These are phyloP conservation scores for Daedalea quercina DNA, from an alignment of 768 basidiomycete genomes.

Conservation along the genomic window DNA sequence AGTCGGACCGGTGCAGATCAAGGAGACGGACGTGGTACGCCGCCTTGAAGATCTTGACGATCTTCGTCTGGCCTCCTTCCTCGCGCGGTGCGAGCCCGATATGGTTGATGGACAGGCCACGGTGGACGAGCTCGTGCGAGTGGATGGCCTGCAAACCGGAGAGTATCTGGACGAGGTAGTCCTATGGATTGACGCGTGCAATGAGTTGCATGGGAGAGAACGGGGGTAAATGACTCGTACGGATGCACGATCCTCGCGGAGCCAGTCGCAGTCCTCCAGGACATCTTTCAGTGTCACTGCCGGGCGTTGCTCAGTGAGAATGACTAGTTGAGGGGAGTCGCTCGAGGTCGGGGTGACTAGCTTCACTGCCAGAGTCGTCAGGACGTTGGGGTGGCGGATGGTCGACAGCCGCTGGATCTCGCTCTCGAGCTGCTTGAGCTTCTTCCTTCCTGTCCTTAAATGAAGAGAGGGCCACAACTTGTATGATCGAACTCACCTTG, in stretches of 20 bases:
- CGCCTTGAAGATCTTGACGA: constrained; percentile 69
- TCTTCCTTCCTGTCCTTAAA: constrained; percentile 48
- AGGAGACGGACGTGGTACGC: constrained; percentile 66
- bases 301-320: constrained; percentile 70
- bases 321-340: constrained; percentile 46
- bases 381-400: constrained; percentile 61
- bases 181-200: constrained; percentile 33
- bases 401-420: constrained; percentile 56
- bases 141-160: constrained; percentile 66
- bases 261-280: constrained; percentile 65
- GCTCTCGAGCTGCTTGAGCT: constrained; percentile 56
- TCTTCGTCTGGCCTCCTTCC: constrained; percentile 46
- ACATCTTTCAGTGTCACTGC: constrained; percentile 63
- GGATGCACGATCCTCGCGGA: constrained; percentile 65
- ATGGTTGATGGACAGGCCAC: constrained; percentile 52
- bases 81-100: constrained; percentile 55
- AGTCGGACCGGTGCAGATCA: constrained; percentile 82
- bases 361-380: constrained; percentile 63
- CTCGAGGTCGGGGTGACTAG: constrained; percentile 43
- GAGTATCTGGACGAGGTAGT: constrained; percentile 69
- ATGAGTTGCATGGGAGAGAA: neutral
- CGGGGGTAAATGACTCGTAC: constrained; percentile 32
- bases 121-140: constrained; percentile 59
- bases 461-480: no score
- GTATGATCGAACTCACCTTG: constrained; percentile 39